These are phyloP conservation scores for Cenococcum geophilum DNA, from an alignment of 495 filamentous ascomycete genomes.

Conservation along the genomic window DNA sequence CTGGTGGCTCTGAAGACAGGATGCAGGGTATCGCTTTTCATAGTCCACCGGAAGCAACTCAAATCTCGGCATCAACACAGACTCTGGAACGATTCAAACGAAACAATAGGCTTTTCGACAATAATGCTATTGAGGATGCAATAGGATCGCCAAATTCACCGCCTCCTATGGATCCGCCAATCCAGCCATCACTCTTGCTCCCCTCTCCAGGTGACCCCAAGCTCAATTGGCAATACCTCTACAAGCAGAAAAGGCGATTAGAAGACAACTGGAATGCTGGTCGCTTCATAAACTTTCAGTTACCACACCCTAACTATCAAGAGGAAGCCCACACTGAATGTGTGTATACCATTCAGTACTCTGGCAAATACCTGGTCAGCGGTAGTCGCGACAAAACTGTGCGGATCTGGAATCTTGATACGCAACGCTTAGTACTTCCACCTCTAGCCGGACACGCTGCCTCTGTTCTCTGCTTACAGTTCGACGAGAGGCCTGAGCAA, in stretches of 20 bases:
- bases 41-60: slow-evolving; percentile 11
- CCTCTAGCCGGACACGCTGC: slow-evolving; percentile 73
- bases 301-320: slow-evolving; percentile 73
- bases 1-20: slow-evolving; percentile 27
- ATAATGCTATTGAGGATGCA: slow-evolving; percentile 8
- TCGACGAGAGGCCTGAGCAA: slow-evolving; percentile 83
- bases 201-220: slow-evolving; percentile 44
- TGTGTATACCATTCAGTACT: slow-evolving; percentile 91
- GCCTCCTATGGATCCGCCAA: slow-evolving; percentile 23
- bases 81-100: slow-evolving; percentile 6
- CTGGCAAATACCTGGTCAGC: slow-evolving; percentile 79
- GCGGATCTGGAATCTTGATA: slow-evolving; percentile 85
- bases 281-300: slow-evolving; percentile 75
- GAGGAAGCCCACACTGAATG: slow-evolving; percentile 87
- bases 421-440: slow-evolving; percentile 61
- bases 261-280: slow-evolving; percentile 90
- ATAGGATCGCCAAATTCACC: slow-evolving; percentile 4
- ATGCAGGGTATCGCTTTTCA: slow-evolving; percentile 30
- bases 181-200: slow-evolving; percentile 26
- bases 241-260: slow-evolving; percentile 75
- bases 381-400: slow-evolving; percentile 85
- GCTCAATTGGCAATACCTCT: slow-evolving; percentile 80
- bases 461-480: slow-evolving; percentile 92
- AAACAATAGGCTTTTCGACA: neutral
- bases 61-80: slow-evolving; percentile 1